Percentiles rank a stretch among this genome's conserved stretches.
Evolutionary conservation across 805 yeast species (phyloP).

Genomic region (Cyberlindnera mississippiensis): DNA sequence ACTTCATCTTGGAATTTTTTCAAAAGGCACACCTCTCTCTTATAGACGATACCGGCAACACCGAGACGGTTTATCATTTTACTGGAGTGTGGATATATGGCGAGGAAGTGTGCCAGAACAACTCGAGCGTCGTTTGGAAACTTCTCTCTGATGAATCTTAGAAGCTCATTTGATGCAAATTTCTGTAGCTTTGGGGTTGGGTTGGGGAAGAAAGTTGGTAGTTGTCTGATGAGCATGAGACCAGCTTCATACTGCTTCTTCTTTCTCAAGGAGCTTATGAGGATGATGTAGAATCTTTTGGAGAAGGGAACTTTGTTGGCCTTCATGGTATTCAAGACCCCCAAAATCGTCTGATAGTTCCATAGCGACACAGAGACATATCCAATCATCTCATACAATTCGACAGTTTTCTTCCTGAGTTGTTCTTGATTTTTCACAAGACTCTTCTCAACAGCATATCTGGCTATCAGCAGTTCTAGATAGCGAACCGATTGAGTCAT

Average conservation of each 20-base stretch:
- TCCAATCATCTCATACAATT: constrained; percentile 19
- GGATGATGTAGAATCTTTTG: constrained; percentile 14
- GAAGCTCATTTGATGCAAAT: constrained; percentile 16
- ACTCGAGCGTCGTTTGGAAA: constrained; percentile 20
- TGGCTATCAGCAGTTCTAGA: constrained; percentile 8
- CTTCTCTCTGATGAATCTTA: constrained; percentile 16
- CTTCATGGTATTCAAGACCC: constrained; percentile 15
- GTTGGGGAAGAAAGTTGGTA: constrained; percentile 16
- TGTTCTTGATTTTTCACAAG: background rate
- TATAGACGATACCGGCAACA: constrained; percentile 14
- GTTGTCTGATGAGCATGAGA: constrained; percentile 13
- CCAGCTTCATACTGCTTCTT: constrained; percentile 19
- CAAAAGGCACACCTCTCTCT: background rate
- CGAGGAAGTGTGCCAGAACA: constrained; percentile 22
- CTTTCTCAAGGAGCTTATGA: constrained; percentile 18
- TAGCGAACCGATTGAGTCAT: constrained; percentile 1
- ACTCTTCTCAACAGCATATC: constrained; percentile 5
- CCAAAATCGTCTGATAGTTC: constrained; percentile 12
- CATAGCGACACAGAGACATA: constrained; percentile 17
- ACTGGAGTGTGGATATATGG: constrained; percentile 15
- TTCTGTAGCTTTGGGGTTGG: constrained; percentile 5
- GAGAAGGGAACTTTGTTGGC: constrained; percentile 12
- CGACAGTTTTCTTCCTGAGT: background rate
- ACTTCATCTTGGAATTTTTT: background rate
- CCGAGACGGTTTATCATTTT: constrained; percentile 17